Base-by-base conservation (phyloP, 192 early-diverging fungal species). In the Chytriomyces sp. region DNA sequence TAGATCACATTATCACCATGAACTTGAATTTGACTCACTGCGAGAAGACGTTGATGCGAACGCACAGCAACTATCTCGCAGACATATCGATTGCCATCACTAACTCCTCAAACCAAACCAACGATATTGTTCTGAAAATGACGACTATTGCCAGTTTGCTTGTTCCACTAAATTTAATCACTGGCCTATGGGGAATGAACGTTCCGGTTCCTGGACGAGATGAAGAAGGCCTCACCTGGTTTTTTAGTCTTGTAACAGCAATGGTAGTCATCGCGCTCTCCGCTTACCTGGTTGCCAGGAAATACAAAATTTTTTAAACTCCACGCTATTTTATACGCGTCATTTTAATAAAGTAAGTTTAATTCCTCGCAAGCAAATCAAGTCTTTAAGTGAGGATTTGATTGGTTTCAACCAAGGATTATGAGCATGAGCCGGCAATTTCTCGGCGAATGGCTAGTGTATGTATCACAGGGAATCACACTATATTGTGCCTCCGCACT, bases 161-260 rank as follows among this genome's bases (percentile, higher is more conserved):
- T n/a, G 86, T 99, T 31, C 96, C 96, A 12, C 77, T 98, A 65
- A 95, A 95, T 66, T 75, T 98, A 60, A 84, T 96, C 31, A 94
- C 96, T 0, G 80, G 80, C 0, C 52, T 81, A 33, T 84, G 70
- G 66, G 82, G 82, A 4, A 84, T 84, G 83, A 84, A 82, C 60
- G 80, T 84, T 5, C 32, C 44, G 30, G 83, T 85, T 25, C 83
- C 83, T 25, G 83, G 83, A 3, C 75, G 76, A 54, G 78, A 82
- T 17, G 74, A 38, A n/a, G 80, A 80, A 7, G 39, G 31, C 4
- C 56, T 81, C 3, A 17, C 49, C 10, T 86, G 85, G 85, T 86
- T 83, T 63, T 73, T 69, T 52, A 66, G 66, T 22, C 82, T 86
- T 31, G 59, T 84, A 7, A 52, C 49, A 2, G 3, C 5, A 28